Evolutionary conservation across 2,329 filamentous ascomycete species (phyloP), one percentile per base, ranked within the genome.

Genomic region (Colletotrichum brevisporum): DNA sequence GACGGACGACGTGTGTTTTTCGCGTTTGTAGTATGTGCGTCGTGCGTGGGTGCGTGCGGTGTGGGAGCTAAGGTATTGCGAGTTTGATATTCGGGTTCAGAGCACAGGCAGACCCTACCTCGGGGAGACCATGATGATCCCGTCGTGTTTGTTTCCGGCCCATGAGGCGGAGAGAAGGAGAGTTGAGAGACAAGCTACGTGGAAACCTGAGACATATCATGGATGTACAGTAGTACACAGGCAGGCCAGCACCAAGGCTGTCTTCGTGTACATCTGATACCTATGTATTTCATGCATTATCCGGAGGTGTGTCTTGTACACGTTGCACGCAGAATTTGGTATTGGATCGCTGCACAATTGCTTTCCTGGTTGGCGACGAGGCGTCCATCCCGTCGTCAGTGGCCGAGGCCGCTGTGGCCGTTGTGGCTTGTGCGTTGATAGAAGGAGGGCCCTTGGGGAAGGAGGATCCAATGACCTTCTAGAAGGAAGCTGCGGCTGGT

Each of bases 1-100:
- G 54, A 60, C 13, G 24, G 47, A 64, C 66, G 47, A 64, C 66
- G 66, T 69, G 66, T 65, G 61, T 54, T 65, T 69, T 69, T 65
- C 66, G 66, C 66, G 66, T 60, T 51, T 55, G 45, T 16, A 12
- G 13, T 18, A 36, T 36, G 31, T 36, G 31, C 31, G 31, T 36
- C 10, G 39, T 63, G 56, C 27, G 56, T 48, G 43, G 31, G 31
- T 36, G 31, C 31, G 31, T 27, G 53, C 47, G 16, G 10, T n/a
- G 54, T 26, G 27, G 53, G 36, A 39, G 31, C 24, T 24, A 21
- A 36, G 31, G 31, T 36, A 36, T 36, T 36, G 31, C 31, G 31
- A 36, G 31, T 36, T 36, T 36, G 31, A 36, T 36, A 36, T 36
- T 8, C 31, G 31, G 31, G 31, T 36, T 36, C 31, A 36, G 31